Base-by-base conservation (phyloP, 495 filamentous ascomycete species). In the Penicillium soppii region DNA sequence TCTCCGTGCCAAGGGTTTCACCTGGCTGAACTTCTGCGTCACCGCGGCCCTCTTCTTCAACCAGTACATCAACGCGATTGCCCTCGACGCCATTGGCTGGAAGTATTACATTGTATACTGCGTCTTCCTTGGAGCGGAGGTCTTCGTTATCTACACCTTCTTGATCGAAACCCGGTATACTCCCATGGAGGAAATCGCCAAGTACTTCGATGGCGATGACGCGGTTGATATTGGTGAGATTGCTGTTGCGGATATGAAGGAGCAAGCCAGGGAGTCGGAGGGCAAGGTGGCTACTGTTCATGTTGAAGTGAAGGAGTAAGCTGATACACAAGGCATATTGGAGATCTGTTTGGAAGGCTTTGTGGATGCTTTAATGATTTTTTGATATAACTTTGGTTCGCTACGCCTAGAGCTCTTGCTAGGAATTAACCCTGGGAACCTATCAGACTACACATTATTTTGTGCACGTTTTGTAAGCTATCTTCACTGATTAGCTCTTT, bases 1-100 rank as follows among this genome's bases (percentile, higher is more conserved):
- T 35, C 72, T 88, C 47, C 79, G 84, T 19, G 83, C 84, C 35
- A 90, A 88, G 74, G 85, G 85, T 36, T 81, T 87, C 70, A 82
- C 86, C 67, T 69, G 82, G 45, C 77, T 82, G 72, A 80, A 81
- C 58, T 73, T 87, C 40, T 81, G 75, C 16, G 75, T 84, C 30
- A 78, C 85, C 58, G 52, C 51, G 7, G 59, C 57, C 15, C 47
- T 86, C 15, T 81, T 81, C 21, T 73, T 85, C 45, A 77, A 77
- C 54, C 71, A 75, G 64, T 80, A 70, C 22, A 77, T 82, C 58
- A 85, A 86, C 70, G 80, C 82, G 0, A 70, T 86, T 20, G 82
- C 77, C 13, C 75, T 87, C 45, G 60, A 80, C 20, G 63, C 66
- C 30, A 76, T 84, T 39, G 58, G 69, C 49, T 85, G 82, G 82